These are phyloP conservation scores for Dactylorhiza incarnata DNA, from an alignment of 106 monocot genomes.

Conservation along the genomic window DNA sequence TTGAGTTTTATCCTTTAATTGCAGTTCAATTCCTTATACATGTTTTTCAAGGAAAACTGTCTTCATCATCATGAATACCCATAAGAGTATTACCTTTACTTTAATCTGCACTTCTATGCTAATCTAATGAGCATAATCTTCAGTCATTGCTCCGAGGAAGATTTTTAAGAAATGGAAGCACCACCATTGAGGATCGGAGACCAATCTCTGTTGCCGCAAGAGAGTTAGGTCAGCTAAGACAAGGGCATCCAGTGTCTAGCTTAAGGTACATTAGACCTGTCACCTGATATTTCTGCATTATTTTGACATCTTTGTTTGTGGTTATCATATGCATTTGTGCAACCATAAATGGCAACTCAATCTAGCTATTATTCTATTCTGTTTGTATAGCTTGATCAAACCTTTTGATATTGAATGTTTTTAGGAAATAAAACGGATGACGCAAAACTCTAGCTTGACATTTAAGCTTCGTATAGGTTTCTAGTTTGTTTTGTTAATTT, in stretches of 20 bases:
- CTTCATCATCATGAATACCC: not conserved
- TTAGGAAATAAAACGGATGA: not conserved
- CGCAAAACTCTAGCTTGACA: not conserved
- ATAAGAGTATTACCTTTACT: not conserved
- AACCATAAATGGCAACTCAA: not conserved
- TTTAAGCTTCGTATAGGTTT: not conserved
- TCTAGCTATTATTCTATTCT: not conserved
- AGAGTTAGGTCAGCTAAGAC: conserved; percentile 75
- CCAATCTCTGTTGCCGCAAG: conserved; percentile 62
- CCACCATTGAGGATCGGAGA: conserved; percentile 53
- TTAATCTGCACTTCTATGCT: not conserved
- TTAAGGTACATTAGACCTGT: conserved; percentile 50
- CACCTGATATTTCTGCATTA: not conserved
- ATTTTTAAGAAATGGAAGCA: conserved; percentile 64
- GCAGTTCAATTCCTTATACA: not conserved
- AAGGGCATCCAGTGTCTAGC: conserved; percentile 68
- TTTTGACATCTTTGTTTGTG: not conserved
- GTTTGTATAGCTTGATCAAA: not conserved
- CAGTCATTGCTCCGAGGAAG: conserved; percentile 87
- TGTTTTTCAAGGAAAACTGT: not conserved
- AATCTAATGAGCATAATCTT: conserved; percentile 21
- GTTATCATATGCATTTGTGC: not conserved
- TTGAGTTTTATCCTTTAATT: not conserved
- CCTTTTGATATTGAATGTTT: not conserved
- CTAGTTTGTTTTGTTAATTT: not conserved